Percentiles rank a stretch among this genome's conserved stretches.
phyloP scores from a whole-genome alignment of 2,329 filamentous ascomycete species.

The Cordyceps tenuipes region DNA sequence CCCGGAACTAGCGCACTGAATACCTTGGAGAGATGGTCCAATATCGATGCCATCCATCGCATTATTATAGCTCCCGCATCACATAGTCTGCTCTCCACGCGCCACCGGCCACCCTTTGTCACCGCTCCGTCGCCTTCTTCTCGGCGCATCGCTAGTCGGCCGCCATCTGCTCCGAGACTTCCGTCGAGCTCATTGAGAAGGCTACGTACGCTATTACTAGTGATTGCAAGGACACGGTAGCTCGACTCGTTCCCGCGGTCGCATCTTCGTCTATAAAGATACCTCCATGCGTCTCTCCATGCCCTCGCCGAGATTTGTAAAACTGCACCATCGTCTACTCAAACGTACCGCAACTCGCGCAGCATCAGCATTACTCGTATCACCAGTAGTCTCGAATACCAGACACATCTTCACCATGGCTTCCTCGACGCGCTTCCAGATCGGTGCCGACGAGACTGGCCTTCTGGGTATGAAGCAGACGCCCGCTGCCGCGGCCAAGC shows the following conservation, averaged over 20 bases:
- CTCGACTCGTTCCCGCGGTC: background rate
- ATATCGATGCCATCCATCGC: background rate
- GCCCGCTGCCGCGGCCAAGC: constrained; percentile 51
- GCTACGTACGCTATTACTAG: background rate
- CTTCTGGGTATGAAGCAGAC: constrained; percentile 39
- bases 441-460: constrained; percentile 42
- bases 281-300: background rate
- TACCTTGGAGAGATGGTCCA: background rate
- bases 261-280: background rate
- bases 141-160: background rate
- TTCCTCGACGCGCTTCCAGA: constrained; percentile 38
- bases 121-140: background rate
- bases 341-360: background rate
- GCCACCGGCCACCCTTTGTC: background rate
- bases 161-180: background rate
- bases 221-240: background rate
- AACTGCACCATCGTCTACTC: background rate
- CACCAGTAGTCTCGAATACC: background rate
- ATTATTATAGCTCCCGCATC: background rate
- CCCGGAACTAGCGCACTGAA: background rate
- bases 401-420: constrained; percentile 29
- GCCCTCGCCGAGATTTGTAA: background rate
- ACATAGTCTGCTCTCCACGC: background rate
- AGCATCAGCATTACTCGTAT: background rate
- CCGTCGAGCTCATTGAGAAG: background rate